A percentile compares a stretch with the other conserved stretches of the same genome.
These are phyloP conservation scores for Apiotrichum gracile DNA, from an alignment of 1,284 basidiomycete genomes.

Conservation along the genomic window DNA sequence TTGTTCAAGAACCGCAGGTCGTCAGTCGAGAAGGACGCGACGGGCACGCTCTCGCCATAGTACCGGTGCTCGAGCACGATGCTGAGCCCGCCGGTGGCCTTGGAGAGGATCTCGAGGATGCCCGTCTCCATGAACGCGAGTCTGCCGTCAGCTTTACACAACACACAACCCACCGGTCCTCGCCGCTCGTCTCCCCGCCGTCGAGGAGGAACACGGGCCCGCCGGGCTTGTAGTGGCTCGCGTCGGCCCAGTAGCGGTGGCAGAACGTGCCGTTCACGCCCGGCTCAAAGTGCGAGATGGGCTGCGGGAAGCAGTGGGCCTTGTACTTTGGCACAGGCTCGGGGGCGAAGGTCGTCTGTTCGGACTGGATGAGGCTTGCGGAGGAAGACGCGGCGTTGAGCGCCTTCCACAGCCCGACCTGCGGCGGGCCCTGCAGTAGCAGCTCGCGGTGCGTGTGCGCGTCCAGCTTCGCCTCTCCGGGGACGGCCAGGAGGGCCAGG, in stretches of 20 bases:
- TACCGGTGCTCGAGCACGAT: conserved; percentile 81
- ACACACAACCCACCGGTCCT: conserved; percentile 25
- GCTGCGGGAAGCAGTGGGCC: conserved; percentile 67
- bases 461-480: conserved; percentile 11
- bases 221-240: conserved; percentile 68
- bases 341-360: conserved; percentile 3
- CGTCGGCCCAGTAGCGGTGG: conserved; percentile 75
- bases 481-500: not conserved
- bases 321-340: conserved; percentile 21
- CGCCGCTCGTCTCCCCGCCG: conserved; percentile 66
- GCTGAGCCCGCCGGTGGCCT: conserved; percentile 73
- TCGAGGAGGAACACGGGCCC: conserved; percentile 76
- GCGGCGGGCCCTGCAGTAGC: conserved; percentile 29
- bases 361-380: not conserved
- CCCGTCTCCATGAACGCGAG: conserved; percentile 53
- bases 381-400: not conserved
- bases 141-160: conserved; percentile 14
- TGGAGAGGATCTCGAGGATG: conserved; percentile 76
- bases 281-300: conserved; percentile 62
- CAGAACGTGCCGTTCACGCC: conserved; percentile 48
- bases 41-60: conserved; percentile 70
- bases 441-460: conserved; percentile 22
- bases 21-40: conserved; percentile 61
- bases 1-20: conserved; percentile 79
- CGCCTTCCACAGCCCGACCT: conserved; percentile 34